Base-by-base conservation (phyloP, 176 grass and related monocot species). In the Carex cristatella region DNA sequence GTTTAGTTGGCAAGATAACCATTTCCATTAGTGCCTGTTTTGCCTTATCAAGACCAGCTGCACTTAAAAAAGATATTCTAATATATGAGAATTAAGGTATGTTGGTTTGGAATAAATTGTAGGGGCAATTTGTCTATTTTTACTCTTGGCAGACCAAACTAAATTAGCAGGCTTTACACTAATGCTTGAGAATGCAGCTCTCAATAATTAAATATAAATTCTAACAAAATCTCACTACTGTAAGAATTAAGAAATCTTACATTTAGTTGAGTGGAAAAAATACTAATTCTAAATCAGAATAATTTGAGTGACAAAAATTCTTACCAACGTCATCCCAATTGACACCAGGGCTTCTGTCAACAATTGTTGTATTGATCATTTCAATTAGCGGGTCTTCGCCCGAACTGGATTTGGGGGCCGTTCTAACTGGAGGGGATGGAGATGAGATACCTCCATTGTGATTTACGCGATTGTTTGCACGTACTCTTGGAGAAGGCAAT, bases 21-120 rank as follows among this genome's bases (percentile, higher is more conserved):
- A 98, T 98, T 94, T 98, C 96, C 93, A 95, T 95, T 44, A 98
- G 91, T 86, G 96, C 91, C 88, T 98, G 91, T 70, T 98, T 98
- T 82, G 96, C 96, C 60, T 94, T 95, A 80, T 94, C 93, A 81
- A 98, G 93, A 81, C 96, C 96, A 89, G 96, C 96, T 98, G 85
- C 81, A 88, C 7, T 83, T 74, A 46, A 35, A 27, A 80, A 88
- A 32, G 48, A 84, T 12, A 72, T 42, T 69, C 44, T 61, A 65
- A 82, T 30, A 28, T 63, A 83, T 83, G 32, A 63, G 13, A 44
- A 64, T 67, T 28, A 83, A 83, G 48, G 9, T 18, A 31, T 9
- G 49, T 31, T 56, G 49, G 32, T 31, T 56, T 42, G 33, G 40
- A 77, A 77, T 56, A 31, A 32, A 77, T 33, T 32, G 1, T 56